Base-by-base conservation (phyloP, 164 flowering plant genomes). In the Chimonanthus salicifolius region DNA sequence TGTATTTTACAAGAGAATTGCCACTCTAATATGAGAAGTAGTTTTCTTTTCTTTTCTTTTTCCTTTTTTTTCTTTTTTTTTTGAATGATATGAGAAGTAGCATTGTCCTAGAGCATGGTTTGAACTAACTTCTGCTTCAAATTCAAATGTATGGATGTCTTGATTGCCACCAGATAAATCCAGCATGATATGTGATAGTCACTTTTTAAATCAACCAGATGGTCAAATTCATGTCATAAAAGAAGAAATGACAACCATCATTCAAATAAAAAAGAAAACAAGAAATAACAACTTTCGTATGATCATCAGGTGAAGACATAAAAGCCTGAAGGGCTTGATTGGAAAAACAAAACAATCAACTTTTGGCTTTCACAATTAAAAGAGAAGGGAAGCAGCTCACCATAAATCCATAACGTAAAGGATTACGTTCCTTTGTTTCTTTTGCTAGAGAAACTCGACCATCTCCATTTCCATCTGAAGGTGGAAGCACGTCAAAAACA, bases 401-500 rank as follows among this genome's bases (percentile, higher is more conserved):
- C 85, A 79, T 82, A 77, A 96, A 90, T 72, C 94, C 84, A 86
- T 94, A 88, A 51, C 99, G 92, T 68, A 96, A 76, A 66, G 99
- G 99, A 78, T 96, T 96, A 44, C 83, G 86, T 49, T 96, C 99
- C 78, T 91, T 90, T 18, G 87, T 78, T 83, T 94, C 98, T 74
- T 80, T 82, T 67, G 99, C 99, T 76, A 96, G 82, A 62, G 90
- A 87, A 54, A 92, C 85, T 47, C 90, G 82, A 33, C 92, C 97
- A 16, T 90, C 99, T 54, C 90, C 97, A 84, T 88, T 87, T 50
- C 91, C 94, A 86, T 90, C 94, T 46, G 99, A 92, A 70, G 92
- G 82, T 50, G 99, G 99, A 72, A 96, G 80, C 44, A 94, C 91
- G 85, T 96, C 98, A 72, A 96, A 96, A 58, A 91, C 92, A 73